A percentile compares a stretch with the other conserved stretches of the same genome.
These are phyloP conservation scores for Penicillium nucicola DNA, from an alignment of 495 filamentous ascomycete species.

Conservation along the genomic window DNA sequence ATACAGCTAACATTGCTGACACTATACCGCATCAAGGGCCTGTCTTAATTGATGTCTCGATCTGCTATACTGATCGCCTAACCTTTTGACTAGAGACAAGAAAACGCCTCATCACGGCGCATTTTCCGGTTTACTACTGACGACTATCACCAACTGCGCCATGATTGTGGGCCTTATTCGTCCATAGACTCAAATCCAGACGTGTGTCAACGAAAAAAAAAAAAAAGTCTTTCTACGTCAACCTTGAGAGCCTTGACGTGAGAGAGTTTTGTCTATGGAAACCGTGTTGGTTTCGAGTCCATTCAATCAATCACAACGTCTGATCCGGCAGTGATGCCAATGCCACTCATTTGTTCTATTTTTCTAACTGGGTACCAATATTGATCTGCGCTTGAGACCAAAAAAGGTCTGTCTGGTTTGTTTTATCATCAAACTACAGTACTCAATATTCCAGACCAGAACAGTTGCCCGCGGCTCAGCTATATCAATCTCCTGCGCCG, in stretches of 20 bases:
- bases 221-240: too few species aligned
- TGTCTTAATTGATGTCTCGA: background rate
- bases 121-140: conserved; percentile 7
- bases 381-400: too few species aligned
- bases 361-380: too few species aligned
- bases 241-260: too few species aligned
- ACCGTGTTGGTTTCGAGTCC: too few species aligned
- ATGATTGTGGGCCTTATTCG: conserved; percentile 5
- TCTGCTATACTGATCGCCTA: background rate
- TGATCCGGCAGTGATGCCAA: too few species aligned
- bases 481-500: conserved; percentile 7
- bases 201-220: too few species aligned
- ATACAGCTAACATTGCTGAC: conserved; percentile 1
- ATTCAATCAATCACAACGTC: too few species aligned
- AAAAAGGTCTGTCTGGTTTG: too few species aligned
- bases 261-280: too few species aligned
- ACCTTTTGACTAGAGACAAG: background rate
- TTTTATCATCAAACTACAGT: background rate
- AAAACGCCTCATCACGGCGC: conserved; percentile 14
- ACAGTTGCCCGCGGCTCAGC: background rate
- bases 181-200: background rate
- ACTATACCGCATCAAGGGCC: background rate
- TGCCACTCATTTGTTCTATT: too few species aligned
- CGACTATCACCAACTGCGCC: conserved; percentile 42
- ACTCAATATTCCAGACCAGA: background rate